These are phyloP conservation scores for Eucalyptus regnans DNA, from an alignment of 345 rosid species.

Conservation along the genomic window DNA sequence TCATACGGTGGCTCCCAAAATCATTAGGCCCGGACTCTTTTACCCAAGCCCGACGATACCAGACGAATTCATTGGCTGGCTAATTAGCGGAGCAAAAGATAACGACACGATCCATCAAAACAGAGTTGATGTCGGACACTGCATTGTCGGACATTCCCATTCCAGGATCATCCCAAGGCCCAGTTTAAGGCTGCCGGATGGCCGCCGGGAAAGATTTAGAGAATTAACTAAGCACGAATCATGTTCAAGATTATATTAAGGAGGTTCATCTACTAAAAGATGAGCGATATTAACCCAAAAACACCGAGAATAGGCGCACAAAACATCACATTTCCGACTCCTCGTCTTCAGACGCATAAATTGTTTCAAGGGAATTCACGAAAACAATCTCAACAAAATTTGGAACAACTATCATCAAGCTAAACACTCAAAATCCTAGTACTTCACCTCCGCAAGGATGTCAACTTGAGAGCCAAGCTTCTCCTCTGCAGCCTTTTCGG, in stretches of 20 bases:
- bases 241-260: not conserved
- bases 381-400: not conserved
- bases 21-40: not conserved
- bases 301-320: not conserved
- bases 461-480: constrained; percentile 67
- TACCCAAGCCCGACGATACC: not conserved
- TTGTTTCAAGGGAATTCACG: not conserved
- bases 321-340: not conserved
- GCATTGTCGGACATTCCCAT: not conserved
- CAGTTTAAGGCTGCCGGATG: not conserved
- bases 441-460: constrained; percentile 49
- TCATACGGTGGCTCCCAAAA: not conserved
- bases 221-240: not conserved
- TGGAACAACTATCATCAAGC: not conserved
- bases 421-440: constrained; percentile 1
- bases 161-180: not conserved
- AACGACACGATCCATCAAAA: not conserved
- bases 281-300: not conserved
- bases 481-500: constrained; percentile 66
- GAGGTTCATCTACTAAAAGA: not conserved
- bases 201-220: not conserved
- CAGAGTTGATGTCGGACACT: too few relatives aligned
- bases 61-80: not conserved
- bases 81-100: not conserved
- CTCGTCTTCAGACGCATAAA: not conserved